These are phyloP conservation scores for Neurospora sp. DNA, from an alignment of 495 filamentous ascomycete genomes.

Conservation along the genomic window DNA sequence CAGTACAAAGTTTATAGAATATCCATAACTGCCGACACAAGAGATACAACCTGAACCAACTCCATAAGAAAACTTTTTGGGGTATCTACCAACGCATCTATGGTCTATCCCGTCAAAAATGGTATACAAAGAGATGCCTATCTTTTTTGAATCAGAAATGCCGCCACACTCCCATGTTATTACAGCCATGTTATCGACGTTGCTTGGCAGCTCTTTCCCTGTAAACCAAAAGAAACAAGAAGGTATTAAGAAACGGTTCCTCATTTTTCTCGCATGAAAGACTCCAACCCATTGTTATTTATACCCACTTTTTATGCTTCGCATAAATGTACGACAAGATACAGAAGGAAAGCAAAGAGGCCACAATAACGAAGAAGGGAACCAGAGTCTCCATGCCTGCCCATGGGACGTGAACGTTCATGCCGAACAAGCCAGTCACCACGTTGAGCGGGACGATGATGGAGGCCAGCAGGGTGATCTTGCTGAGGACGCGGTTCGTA, in stretches of 20 bases:
- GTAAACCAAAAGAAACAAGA: neutral
- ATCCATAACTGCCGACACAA: neutral
- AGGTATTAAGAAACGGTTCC: neutral
- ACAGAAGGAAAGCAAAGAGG: constrained; percentile 51
- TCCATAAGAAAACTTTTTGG: neutral
- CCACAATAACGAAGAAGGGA: constrained; percentile 79
- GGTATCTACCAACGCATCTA: neutral
- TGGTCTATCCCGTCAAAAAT: neutral
- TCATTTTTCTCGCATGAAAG: neutral
- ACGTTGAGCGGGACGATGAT: constrained; percentile 95
- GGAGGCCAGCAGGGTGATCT: constrained; percentile 90
- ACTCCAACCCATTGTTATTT: neutral
- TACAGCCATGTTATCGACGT: neutral
- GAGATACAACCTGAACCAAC: neutral
- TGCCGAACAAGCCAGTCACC: constrained; percentile 90
- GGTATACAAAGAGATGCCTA: neutral
- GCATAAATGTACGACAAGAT: constrained; percentile 36
- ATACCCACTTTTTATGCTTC: constrained; percentile 18
- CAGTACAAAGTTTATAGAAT: neutral
- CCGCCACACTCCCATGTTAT: neutral
- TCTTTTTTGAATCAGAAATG: neutral
- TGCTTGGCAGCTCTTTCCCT: neutral
- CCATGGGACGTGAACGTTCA: constrained; percentile 88
- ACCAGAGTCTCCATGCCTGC: constrained; percentile 39
- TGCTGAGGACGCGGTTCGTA: constrained; percentile 78